phyloP scores from a whole-genome alignment of 768 basidiomycete genomes.

The Kwoniella pini region DNA sequence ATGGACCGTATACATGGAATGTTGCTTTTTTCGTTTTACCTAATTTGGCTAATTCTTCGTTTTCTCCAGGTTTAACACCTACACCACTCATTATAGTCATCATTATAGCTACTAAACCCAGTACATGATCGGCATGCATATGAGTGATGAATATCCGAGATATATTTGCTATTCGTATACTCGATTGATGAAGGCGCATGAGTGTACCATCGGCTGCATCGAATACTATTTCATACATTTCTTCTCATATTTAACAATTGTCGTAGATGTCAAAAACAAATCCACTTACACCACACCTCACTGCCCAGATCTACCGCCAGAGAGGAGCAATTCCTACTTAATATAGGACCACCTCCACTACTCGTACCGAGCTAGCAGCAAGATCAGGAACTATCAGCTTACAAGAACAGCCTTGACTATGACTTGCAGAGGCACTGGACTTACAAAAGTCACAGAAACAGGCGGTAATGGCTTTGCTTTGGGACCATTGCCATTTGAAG shows the following conservation, averaged over 20 bases:
- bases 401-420: too few species aligned
- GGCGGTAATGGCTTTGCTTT: conserved; percentile 32
- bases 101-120: conserved; percentile 48
- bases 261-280: too few species aligned
- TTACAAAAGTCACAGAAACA: conserved; percentile 46
- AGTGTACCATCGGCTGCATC: conserved; percentile 52
- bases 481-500: neutral
- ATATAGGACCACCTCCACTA: conserved; percentile 51
- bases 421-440: conserved; percentile 7
- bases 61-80: conserved; percentile 28
- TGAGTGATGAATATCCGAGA: conserved; percentile 52
- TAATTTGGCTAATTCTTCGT: conserved; percentile 22
- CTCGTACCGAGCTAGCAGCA: conserved; percentile 45
- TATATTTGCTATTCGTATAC: conserved; percentile 47
- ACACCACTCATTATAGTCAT: conserved; percentile 48
- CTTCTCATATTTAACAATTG: too few species aligned
- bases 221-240: conserved; percentile 35
- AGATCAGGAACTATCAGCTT: neutral
- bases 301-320: conserved; percentile 49
- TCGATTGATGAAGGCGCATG: conserved; percentile 42
- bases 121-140: conserved; percentile 52
- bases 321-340: conserved; percentile 51
- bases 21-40: conserved; percentile 38
- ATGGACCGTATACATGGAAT: conserved; percentile 51
- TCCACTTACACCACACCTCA: conserved; percentile 49